phyloP scores from a whole-genome alignment of 2,329 filamentous ascomycete species.

The Onygenales sp. region DNA sequence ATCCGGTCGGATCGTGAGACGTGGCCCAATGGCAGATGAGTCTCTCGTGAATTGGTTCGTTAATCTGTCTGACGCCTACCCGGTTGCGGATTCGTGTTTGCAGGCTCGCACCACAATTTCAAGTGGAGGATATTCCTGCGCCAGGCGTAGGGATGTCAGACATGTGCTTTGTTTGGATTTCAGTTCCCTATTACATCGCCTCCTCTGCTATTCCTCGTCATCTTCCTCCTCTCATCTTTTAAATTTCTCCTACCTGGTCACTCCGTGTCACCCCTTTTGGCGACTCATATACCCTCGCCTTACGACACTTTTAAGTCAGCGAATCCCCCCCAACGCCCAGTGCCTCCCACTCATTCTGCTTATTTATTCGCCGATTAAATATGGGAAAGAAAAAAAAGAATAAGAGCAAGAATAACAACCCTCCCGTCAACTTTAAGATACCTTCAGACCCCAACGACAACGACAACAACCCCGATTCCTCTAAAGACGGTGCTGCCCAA shows the following conservation, averaged over 20 bases:
- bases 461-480: conserved; percentile 19
- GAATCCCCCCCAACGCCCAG: conserved; percentile 7
- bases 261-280: conserved; percentile 8
- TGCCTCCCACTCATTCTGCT: conserved; percentile 2
- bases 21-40: conserved; percentile 31
- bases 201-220: conserved; percentile 3
- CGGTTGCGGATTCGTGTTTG: conserved; percentile 18
- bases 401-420: conserved; percentile 26
- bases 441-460: conserved; percentile 9
- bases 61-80: conserved; percentile 23
- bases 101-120: conserved; percentile 19
- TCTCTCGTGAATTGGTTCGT: conserved; percentile 23
- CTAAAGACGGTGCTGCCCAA: conserved; percentile 21
- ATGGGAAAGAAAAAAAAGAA: conserved; percentile 24
- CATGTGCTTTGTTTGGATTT: conserved; percentile 4
- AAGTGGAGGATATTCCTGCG: conserved; percentile 4
- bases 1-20: conserved; percentile 26
- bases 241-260: not conserved
- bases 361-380: conserved; percentile 16
- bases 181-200: not conserved
- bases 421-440: conserved; percentile 18
- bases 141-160: not conserved
- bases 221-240: conserved; percentile 5
- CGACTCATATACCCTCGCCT: conserved; percentile 7
- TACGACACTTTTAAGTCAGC: conserved; percentile 7